Conservation (phyloP, 345 rosid genomes). For the Sapria himalayana region DNA sequence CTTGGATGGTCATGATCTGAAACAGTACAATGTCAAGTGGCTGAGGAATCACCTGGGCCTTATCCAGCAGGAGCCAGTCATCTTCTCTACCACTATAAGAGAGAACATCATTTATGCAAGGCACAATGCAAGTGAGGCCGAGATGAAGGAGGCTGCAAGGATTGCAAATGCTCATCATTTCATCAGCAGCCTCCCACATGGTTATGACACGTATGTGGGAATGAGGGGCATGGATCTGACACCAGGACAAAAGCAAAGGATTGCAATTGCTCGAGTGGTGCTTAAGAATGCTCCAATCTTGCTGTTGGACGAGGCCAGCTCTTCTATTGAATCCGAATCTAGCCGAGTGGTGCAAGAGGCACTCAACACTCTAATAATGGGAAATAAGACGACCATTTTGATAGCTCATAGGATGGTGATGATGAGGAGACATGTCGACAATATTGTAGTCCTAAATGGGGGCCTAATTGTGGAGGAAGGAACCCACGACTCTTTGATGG, state of each 20-base stretch:
- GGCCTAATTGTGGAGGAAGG: slow-evolving; percentile 96
- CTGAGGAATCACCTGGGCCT: slow-evolving; percentile 86
- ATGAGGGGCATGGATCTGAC: slow-evolving; percentile 98
- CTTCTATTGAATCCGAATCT: slow-evolving; percentile 88
- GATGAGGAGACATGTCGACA: slow-evolving; percentile 99
- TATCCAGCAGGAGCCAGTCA: slow-evolving; percentile 93
- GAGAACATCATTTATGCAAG: slow-evolving; percentile 95
- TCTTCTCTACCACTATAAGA: slow-evolving; percentile 83
- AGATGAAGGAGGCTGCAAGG: slow-evolving; percentile 97
- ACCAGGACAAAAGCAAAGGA: slow-evolving; percentile 97
- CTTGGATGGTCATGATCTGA: slow-evolving; percentile 79
- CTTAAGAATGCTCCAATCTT: slow-evolving; percentile 92
- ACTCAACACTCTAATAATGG: slow-evolving; percentile 84
- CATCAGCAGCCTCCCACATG: slow-evolving; percentile 92
- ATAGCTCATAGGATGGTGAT: slow-evolving; percentile 90
- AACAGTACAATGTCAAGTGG: slow-evolving; percentile 83
- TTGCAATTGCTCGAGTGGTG: slow-evolving; percentile 83
- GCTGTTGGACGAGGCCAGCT: slow-evolving; percentile 87
- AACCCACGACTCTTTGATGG: slow-evolving; percentile 56
- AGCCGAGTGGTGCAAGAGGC: slow-evolving; percentile 96
- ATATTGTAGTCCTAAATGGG: slow-evolving; percentile 92
- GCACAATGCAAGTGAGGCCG: slow-evolving; percentile 95
- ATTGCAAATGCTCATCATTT: slow-evolving; percentile 98
- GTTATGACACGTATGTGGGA: slow-evolving; percentile 93
- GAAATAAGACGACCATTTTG: slow-evolving; percentile 85